These are phyloP conservation scores for Chlorella sorokiniana DNA, from an alignment of 139 green algal genomes.

Conservation along the genomic window DNA sequence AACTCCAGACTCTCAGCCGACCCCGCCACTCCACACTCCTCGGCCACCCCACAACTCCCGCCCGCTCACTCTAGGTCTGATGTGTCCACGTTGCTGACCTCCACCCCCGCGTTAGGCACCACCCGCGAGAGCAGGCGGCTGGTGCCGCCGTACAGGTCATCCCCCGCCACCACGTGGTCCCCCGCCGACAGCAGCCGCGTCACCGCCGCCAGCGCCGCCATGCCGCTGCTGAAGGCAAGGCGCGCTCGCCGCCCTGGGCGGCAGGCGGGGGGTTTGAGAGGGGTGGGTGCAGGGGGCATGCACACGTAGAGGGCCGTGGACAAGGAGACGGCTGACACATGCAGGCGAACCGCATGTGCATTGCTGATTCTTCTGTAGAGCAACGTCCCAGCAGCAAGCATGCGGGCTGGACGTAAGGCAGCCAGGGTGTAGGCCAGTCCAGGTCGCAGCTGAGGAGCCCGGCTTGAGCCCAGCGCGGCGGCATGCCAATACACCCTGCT, in stretches of 20 bases:
- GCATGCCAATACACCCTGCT: background rate
- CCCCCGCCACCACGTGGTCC: conserved; percentile 86
- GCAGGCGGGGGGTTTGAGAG: background rate
- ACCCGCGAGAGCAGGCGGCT: conserved; percentile 80
- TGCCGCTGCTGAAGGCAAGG: conserved; percentile 92
- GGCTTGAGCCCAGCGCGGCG: background rate
- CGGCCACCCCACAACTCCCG: background rate
- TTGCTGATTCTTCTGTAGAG: no score
- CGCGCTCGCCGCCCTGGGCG: conserved; percentile 70
- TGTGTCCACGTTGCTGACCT: conserved; percentile 94
- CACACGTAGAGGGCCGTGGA: background rate
- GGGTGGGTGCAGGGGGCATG: background rate
- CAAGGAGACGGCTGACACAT: background rate
- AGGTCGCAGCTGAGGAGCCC: no score
- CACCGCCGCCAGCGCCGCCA: conserved; percentile 85
- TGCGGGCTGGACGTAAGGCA: no score
- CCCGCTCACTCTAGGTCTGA: conserved; percentile 72
- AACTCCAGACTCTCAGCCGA: no score
- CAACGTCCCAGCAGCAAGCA: no score
- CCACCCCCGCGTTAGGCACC: conserved; percentile 61
- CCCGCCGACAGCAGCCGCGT: conserved; percentile 55
- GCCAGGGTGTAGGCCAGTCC: no score
- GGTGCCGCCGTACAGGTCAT: conserved; percentile 98
- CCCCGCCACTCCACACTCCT: no score
- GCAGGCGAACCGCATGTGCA: no score